Evolutionary conservation across 352 stramenopile genomes (phyloP).

Genomic region (Phytophthora palmivora): DNA sequence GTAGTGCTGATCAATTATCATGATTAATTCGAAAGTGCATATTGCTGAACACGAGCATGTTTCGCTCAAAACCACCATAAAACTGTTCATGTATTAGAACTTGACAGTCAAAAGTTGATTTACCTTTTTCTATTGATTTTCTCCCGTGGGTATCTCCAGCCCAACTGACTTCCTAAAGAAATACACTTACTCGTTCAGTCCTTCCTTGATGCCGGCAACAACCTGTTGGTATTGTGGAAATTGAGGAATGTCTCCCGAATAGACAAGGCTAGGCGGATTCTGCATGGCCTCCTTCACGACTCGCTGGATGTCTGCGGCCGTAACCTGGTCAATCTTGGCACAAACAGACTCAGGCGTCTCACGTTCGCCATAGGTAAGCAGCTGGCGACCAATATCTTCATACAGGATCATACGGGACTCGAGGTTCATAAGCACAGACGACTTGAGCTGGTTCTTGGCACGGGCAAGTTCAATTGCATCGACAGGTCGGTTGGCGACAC

Average conservation of each 20-base stretch:
- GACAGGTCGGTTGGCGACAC: constrained; percentile 80
- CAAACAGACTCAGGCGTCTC: constrained; percentile 91
- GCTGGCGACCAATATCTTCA: constrained; percentile 98
- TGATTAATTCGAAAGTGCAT: no score
- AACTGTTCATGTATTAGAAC: no score
- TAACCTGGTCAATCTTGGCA: constrained; percentile 90
- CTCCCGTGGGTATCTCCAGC: no score
- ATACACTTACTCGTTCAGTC: constrained; percentile 46
- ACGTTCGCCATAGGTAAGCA: constrained; percentile 96
- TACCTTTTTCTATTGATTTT: constrained; percentile 24
- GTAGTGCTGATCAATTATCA: no score
- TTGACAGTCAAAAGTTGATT: no score
- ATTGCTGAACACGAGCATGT: no score
- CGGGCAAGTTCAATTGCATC: constrained; percentile 92
- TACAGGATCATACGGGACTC: constrained; percentile 98
- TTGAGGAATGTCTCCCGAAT: constrained; percentile 77
- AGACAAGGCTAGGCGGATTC: constrained; percentile 82
- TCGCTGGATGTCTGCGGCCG: constrained; percentile 85
- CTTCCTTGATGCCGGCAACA: constrained; percentile 75
- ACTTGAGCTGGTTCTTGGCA: constrained; percentile 99
- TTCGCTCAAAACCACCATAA: no score
- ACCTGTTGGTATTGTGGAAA: constrained; percentile 90
- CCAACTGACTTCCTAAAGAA: constrained; percentile 12
- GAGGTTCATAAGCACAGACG: constrained; percentile 98
- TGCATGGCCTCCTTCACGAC: constrained; percentile 81